These are phyloP conservation scores for Macrolepiota dolichaula DNA, from an alignment of 768 basidiomycete genomes.

Conservation along the genomic window DNA sequence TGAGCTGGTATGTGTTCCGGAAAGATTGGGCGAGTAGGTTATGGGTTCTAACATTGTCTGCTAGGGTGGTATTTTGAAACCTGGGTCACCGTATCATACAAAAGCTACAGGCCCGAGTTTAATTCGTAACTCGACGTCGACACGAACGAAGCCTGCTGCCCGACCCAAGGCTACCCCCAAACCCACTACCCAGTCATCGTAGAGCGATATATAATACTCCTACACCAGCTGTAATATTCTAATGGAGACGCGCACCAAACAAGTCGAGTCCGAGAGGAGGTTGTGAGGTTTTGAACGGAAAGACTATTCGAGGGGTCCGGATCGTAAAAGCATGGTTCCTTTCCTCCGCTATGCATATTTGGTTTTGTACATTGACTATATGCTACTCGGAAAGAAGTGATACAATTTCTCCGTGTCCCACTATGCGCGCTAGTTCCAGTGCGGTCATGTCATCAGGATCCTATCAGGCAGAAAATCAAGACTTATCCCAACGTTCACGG, in stretches of 20 bases:
- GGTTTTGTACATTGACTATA: neutral
- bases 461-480: slow-evolving; percentile 28
- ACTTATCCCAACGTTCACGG: neutral
- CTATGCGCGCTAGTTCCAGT: slow-evolving; percentile 54
- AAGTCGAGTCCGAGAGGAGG: neutral
- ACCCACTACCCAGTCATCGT: neutral
- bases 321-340: slow-evolving; percentile 3
- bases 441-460: slow-evolving; percentile 68
- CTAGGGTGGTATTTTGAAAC: slow-evolving; percentile 61
- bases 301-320: neutral
- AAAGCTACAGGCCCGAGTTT: slow-evolving; percentile 20
- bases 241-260: neutral
- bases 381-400: slow-evolving; percentile 19
- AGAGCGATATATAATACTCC: neutral
- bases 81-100: slow-evolving; percentile 53
- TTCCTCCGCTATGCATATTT: neutral
- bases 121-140: slow-evolving; percentile 2
- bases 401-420: slow-evolving; percentile 56
- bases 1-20: slow-evolving; percentile 58
- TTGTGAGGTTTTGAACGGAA: neutral
- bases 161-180: neutral
- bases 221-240: neutral
- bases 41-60: neutral
- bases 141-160: slow-evolving; percentile 15
- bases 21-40: slow-evolving; percentile 5